Conservation (phyloP, 116 monocot genomes). For the Thalassia testudinum region DNA sequence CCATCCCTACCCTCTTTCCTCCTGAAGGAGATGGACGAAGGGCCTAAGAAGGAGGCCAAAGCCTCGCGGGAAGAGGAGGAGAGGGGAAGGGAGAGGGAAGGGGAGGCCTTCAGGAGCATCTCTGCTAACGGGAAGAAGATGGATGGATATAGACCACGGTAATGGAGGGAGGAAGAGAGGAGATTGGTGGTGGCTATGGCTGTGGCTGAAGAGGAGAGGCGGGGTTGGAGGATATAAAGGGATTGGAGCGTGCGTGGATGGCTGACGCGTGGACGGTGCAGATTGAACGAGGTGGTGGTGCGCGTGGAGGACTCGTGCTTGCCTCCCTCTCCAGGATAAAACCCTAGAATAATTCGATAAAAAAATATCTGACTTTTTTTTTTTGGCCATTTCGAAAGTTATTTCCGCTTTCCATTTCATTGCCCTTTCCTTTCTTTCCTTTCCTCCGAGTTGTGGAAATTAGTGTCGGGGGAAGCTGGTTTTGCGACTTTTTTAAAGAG, state of each 20-base stretch:
- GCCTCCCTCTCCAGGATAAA: neutral
- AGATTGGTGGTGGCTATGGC: no score
- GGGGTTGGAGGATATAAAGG: neutral
- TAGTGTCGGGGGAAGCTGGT: no score
- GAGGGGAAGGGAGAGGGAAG: constrained; percentile 13
- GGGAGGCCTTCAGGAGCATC: constrained; percentile 36
- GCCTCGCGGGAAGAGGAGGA: neutral
- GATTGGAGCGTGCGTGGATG: neutral
- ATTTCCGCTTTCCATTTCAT: no score
- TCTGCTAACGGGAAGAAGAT: neutral
- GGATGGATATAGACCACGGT: neutral
- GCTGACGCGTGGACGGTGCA: neutral
- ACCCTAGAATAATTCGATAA: neutral
- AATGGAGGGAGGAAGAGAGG: neutral
- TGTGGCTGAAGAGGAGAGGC: neutral
- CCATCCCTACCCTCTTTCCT: constrained; percentile 3
- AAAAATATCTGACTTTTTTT: neutral
- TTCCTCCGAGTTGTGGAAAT: no score
- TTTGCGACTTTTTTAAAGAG: no score
- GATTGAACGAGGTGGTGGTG: neutral
- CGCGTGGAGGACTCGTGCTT: constrained; percentile 14
- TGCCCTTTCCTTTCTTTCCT: no score
- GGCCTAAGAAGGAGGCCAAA: neutral
- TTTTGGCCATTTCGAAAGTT: neutral
- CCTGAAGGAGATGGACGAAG: neutral